Conservation (phyloP, 2,329 filamentous ascomycete genomes). For the Fusarium fujikuroi region DNA sequence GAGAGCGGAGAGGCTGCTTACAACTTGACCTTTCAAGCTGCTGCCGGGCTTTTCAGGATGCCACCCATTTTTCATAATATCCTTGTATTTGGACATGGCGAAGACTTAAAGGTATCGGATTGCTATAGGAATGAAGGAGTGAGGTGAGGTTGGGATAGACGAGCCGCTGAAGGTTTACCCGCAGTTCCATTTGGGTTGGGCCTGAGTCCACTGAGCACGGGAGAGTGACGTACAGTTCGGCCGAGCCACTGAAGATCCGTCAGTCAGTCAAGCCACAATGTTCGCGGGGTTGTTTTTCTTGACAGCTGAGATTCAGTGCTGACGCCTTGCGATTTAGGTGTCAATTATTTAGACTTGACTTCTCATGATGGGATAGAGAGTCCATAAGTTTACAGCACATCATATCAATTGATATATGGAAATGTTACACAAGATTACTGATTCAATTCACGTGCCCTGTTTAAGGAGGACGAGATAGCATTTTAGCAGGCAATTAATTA, state of each 20-base stretch:
- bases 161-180: constrained; percentile 14
- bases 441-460: too few species aligned
- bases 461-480: neutral
- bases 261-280: constrained; percentile 22
- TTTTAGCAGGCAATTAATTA: neutral
- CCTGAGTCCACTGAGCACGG: constrained; percentile 12
- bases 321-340: constrained; percentile 37
- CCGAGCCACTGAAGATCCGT: constrained; percentile 26
- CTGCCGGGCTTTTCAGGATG: constrained; percentile 58
- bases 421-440: neutral
- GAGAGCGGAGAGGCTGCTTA: constrained; percentile 47
- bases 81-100: constrained; percentile 59
- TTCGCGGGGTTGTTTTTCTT: constrained; percentile 25
- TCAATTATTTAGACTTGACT: neutral
- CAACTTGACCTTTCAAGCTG: constrained; percentile 55
- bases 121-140: neutral
- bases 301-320: neutral
- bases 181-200: constrained; percentile 19
- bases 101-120: neutral
- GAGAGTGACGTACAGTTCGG: constrained; percentile 32
- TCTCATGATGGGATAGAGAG: constrained; percentile 4
- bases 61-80: constrained; percentile 63
- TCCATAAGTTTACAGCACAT: neutral
- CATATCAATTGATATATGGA: neutral
- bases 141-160: constrained; percentile 1